Conservation (phyloP, 2,329 filamentous ascomycete species). For the Sporothrix dimorphospora region DNA sequence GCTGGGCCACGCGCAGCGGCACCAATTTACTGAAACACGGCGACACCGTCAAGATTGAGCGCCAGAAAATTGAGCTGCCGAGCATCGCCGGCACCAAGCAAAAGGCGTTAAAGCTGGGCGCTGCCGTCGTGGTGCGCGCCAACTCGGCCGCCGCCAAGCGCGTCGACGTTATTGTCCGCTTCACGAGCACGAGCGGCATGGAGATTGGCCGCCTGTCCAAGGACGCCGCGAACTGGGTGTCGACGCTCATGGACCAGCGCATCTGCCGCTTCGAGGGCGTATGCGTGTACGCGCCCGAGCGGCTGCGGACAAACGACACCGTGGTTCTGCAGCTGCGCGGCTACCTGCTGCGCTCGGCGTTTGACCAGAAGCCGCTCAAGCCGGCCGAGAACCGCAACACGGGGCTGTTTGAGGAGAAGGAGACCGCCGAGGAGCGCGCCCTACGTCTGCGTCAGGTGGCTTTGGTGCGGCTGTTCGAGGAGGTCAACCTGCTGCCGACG, state of each 20-base stretch:
- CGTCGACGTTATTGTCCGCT: conserved; percentile 86
- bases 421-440: conserved; percentile 82
- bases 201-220: conserved; percentile 88
- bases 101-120: conserved; percentile 50
- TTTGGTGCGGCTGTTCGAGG: conserved; percentile 84
- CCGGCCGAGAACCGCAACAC: conserved; percentile 70
- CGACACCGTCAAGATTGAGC: conserved; percentile 83
- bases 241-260: conserved; percentile 85
- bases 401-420: conserved; percentile 79
- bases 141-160: conserved; percentile 63
- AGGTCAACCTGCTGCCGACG: conserved; percentile 80
- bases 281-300: conserved; percentile 87
- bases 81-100: conserved; percentile 40
- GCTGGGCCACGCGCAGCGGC: conserved; percentile 89
- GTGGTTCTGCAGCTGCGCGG: conserved; percentile 86
- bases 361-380: conserved; percentile 65
- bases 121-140: conserved; percentile 42
- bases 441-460: conserved; percentile 83
- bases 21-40: conserved; percentile 74
- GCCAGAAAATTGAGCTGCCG: conserved; percentile 72
- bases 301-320: conserved; percentile 85
- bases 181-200: conserved; percentile 75
- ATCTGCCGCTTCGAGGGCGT: conserved; percentile 84
- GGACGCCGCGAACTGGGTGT: conserved; percentile 89
- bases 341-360: conserved; percentile 75